Evolutionary conservation across 2,329 filamentous ascomycete genomes (phyloP).

Genomic region (Conoideocrella luteorostrata): DNA sequence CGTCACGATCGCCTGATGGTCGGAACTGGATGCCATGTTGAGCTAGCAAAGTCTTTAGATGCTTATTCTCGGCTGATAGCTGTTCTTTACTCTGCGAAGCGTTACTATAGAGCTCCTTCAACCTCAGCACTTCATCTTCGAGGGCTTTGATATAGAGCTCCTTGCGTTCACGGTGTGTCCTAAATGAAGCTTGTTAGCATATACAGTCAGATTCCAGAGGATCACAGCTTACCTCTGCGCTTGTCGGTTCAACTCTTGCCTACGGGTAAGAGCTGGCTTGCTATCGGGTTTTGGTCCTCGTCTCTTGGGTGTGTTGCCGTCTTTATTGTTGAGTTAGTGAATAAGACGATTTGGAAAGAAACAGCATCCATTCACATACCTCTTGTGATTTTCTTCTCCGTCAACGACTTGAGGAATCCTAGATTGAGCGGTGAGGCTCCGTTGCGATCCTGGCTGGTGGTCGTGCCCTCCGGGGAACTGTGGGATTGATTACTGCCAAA

Average conservation of each 20-base stretch:
- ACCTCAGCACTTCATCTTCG: slow-evolving; percentile 81
- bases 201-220: background rate
- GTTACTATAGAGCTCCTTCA: slow-evolving; percentile 78
- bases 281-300: slow-evolving; percentile 94
- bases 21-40: slow-evolving; percentile 44
- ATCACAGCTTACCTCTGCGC: slow-evolving; percentile 68
- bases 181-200: slow-evolving; percentile 26
- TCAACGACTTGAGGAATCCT: slow-evolving; percentile 59
- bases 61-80: slow-evolving; percentile 71
- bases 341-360: background rate
- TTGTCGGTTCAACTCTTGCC: slow-evolving; percentile 91
- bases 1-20: slow-evolving; percentile 26
- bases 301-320: slow-evolving; percentile 80
- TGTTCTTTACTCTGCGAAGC: slow-evolving; percentile 70
- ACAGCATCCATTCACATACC: slow-evolving; percentile 38
- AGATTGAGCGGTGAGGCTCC: slow-evolving; percentile 44
- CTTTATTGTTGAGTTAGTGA: slow-evolving; percentile 32
- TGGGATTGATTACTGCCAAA: slow-evolving; percentile 21
- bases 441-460: slow-evolving; percentile 29
- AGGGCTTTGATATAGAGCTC: slow-evolving; percentile 92
- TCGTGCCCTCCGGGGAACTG: slow-evolving; percentile 17
- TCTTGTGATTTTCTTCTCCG: slow-evolving; percentile 71
- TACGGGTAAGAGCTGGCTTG: slow-evolving; percentile 84
- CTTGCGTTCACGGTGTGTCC: slow-evolving; percentile 94
- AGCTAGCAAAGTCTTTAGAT: slow-evolving; percentile 54